Percentiles rank a stretch among this genome's conserved stretches.
Evolutionary conservation across 2,329 filamentous ascomycete species (phyloP).

Genomic region (Neofusicoccum ribis): DNA sequence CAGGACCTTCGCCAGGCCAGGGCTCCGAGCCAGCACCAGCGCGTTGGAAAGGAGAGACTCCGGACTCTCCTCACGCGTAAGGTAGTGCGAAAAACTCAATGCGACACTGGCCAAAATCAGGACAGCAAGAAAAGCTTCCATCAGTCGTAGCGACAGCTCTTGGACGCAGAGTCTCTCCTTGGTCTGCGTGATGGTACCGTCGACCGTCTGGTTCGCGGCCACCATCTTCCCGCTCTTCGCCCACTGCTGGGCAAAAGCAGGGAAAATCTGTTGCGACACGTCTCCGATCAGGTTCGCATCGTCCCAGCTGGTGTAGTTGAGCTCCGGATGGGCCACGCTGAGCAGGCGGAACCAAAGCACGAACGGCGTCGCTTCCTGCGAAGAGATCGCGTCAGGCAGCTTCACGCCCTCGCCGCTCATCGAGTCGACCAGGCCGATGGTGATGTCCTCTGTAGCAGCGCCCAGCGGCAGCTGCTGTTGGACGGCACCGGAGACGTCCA

Average conservation of each 20-base stretch:
- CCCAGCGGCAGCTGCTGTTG: neutral
- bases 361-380: no score
- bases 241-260: neutral
- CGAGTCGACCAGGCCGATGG: neutral
- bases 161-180: neutral
- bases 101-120: neutral
- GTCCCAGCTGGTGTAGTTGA: neutral
- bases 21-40: neutral
- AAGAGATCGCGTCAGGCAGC: neutral
- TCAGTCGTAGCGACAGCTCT: neutral
- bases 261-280: neutral
- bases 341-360: neutral
- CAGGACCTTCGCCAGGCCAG: neutral
- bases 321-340: neutral
- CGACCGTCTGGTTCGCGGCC: neutral
- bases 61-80: neutral
- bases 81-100: neutral
- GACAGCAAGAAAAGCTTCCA: neutral
- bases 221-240: neutral
- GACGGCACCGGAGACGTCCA: neutral
- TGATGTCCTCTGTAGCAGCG: neutral
- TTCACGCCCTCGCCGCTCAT: neutral
- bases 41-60: neutral
- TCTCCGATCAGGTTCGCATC: neutral
- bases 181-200: neutral